Percentiles rank a stretch among this genome's conserved stretches.
Conservation (phyloP, 2,329 filamentous ascomycete genomes). For the Lachnellula willkommii region DNA sequence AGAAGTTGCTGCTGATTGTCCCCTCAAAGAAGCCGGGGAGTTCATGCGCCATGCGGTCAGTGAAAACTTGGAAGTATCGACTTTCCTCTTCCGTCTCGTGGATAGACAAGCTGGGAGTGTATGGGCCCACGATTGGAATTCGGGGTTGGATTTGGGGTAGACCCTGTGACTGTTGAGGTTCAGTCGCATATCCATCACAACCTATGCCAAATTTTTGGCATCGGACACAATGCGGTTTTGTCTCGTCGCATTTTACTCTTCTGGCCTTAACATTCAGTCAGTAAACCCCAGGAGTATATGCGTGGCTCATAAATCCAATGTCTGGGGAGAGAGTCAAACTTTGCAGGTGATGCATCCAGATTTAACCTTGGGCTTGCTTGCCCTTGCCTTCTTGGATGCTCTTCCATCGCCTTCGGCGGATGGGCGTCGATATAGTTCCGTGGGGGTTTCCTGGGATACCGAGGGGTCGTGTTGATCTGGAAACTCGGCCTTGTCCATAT, state of each 20-base stretch:
- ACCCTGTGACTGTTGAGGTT: slow-evolving; percentile 12
- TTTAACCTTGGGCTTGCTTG: slow-evolving; percentile 50
- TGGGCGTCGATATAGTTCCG: slow-evolving; percentile 17
- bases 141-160: slow-evolving; percentile 24
- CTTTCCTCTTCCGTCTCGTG: slow-evolving; percentile 49
- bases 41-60: slow-evolving; percentile 53
- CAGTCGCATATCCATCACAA: slow-evolving; percentile 53
- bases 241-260: slow-evolving; percentile 63
- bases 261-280: slow-evolving; percentile 35
- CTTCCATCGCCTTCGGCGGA: slow-evolving; percentile 14
- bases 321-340: slow-evolving; percentile 39
- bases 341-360: slow-evolving; percentile 64
- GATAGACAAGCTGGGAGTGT: slow-evolving; percentile 35
- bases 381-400: slow-evolving; percentile 21
- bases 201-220: slow-evolving; percentile 54
- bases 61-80: slow-evolving; percentile 58
- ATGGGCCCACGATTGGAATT: slow-evolving; percentile 25
- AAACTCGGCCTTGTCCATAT: slow-evolving; percentile 1
- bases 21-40: slow-evolving; percentile 62
- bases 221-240: slow-evolving; percentile 54
- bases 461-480: slow-evolving; percentile 1
- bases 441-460: slow-evolving; percentile 10
- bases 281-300: not conserved
- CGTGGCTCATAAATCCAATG: too few species aligned
- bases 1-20: slow-evolving; percentile 42